Evolutionary conservation across 2,329 filamentous ascomycete genomes (phyloP).

Genomic region (Fusarium sp.): DNA sequence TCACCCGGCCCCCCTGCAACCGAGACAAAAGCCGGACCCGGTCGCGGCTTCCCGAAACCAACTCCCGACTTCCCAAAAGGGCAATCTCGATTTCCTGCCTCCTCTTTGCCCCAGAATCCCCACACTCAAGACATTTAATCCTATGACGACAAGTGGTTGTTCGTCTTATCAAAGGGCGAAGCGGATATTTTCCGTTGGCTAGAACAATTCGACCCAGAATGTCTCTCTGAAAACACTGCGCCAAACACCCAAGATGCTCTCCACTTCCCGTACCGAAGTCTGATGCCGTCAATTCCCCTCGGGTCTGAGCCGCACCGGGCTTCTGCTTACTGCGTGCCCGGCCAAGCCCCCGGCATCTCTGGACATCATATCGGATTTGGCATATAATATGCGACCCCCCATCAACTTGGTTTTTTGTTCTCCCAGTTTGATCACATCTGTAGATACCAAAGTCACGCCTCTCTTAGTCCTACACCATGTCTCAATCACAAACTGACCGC

Average conservation of each 20-base stretch:
- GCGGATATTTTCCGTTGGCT: conserved; percentile 13
- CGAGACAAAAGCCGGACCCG: conserved; percentile 44
- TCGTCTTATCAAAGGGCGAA: conserved; percentile 9
- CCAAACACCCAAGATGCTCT: conserved; percentile 19
- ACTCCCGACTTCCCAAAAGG: conserved; percentile 45
- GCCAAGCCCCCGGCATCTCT: conserved; percentile 25
- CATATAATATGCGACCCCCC: conserved; percentile 34
- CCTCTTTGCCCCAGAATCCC: conserved; percentile 43
- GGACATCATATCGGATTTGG: conserved; percentile 15
- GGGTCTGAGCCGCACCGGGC: conserved; percentile 23
- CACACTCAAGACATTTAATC: conserved; percentile 33
- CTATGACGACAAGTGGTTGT: conserved; percentile 31
- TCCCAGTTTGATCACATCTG: conserved; percentile 7
- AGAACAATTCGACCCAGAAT: conserved; percentile 1
- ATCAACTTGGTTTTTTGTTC: conserved; percentile 1
- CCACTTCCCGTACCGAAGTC: conserved; percentile 34
- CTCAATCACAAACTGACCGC: conserved; percentile 29
- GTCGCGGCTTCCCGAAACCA: conserved; percentile 43
- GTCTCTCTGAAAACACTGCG: not conserved
- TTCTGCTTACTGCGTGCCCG: conserved; percentile 12
- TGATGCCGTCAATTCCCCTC: conserved; percentile 37
- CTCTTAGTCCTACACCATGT: conserved; percentile 23
- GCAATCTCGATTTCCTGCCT: conserved; percentile 30
- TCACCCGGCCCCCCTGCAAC: conserved; percentile 9
- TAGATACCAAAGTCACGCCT: conserved; percentile 11